phyloP scores from a whole-genome alignment of 306 rosid genomes.

The Prunus davidiana region DNA sequence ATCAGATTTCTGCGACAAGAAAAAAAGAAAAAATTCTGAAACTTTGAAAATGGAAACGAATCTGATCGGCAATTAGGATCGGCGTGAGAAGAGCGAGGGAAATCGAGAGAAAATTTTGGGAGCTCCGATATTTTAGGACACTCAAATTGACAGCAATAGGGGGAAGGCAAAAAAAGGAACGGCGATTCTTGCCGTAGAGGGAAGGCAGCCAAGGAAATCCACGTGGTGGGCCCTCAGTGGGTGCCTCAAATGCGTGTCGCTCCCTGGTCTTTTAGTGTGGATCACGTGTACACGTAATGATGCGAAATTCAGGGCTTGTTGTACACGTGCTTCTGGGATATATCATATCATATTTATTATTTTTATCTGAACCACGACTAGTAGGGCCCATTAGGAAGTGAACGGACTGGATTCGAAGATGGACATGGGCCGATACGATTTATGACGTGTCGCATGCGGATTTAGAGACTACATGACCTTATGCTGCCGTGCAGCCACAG shows the following conservation, averaged over 20 bases:
- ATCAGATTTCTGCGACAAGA: constrained; percentile 3
- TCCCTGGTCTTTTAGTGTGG: not conserved
- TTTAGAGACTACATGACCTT: not conserved
- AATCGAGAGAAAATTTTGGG: constrained; percentile 7
- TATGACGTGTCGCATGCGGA: not conserved
- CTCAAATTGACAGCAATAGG: not conserved
- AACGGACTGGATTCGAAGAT: not conserved
- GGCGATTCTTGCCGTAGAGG: constrained; percentile 7
- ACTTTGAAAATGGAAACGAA: constrained; percentile 10
- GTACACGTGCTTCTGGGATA: not conserved
- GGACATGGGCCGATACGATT: not conserved
- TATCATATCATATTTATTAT: not conserved
- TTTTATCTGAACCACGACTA: not conserved
- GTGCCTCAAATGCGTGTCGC: not conserved
- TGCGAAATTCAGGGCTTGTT: not conserved
- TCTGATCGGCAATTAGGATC: constrained; percentile 13
- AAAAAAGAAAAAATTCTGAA: not conserved
- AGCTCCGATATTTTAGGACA: not conserved
- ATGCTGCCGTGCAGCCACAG: not conserved
- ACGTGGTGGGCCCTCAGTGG: constrained; percentile 25
- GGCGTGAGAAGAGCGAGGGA: constrained; percentile 11
- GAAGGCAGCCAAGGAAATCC: not conserved
- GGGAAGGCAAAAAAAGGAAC: not conserved
- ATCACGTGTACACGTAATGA: constrained; percentile 23
- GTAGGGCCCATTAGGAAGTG: not conserved